These are phyloP conservation scores for Suillus discolor DNA, from an alignment of 768 basidiomycete species.

Conservation along the genomic window DNA sequence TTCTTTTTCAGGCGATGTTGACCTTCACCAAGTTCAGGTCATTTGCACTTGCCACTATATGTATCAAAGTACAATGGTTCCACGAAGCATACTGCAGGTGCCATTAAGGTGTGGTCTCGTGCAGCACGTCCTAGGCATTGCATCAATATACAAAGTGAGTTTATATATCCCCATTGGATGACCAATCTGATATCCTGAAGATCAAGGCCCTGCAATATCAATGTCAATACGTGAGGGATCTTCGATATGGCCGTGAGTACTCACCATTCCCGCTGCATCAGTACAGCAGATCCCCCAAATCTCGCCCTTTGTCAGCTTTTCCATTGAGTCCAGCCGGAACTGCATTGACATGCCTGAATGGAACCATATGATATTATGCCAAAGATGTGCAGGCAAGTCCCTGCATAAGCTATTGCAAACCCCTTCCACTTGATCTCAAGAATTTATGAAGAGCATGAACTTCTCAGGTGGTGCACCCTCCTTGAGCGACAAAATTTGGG, in stretches of 20 bases:
- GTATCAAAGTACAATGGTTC: slow-evolving; percentile 19
- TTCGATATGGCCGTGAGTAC: slow-evolving; percentile 1
- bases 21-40: slow-evolving; percentile 28
- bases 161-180: slow-evolving; percentile 17
- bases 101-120: slow-evolving; percentile 9
- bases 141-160: slow-evolving; percentile 15
- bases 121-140: slow-evolving; percentile 18
- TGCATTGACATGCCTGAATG: slow-evolving; percentile 27
- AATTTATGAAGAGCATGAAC: slow-evolving; percentile 30
- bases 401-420: too few species aligned
- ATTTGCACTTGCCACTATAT: background rate
- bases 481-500: slow-evolving; percentile 17
- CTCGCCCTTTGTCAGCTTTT: slow-evolving; percentile 18
- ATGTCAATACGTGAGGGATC: too few species aligned
- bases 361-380: slow-evolving; percentile 25
- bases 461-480: slow-evolving; percentile 10
- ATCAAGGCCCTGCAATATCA: too few species aligned
- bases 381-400: background rate
- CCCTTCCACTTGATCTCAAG: slow-evolving; percentile 15
- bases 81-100: slow-evolving; percentile 16
- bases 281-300: slow-evolving; percentile 32
- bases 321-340: slow-evolving; percentile 6
- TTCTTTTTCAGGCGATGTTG: slow-evolving; percentile 11
- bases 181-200: background rate
- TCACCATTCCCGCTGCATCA: slow-evolving; percentile 40